phyloP scores from a whole-genome alignment of 2,329 filamentous ascomycete species.

The Epichloe amarillans region DNA sequence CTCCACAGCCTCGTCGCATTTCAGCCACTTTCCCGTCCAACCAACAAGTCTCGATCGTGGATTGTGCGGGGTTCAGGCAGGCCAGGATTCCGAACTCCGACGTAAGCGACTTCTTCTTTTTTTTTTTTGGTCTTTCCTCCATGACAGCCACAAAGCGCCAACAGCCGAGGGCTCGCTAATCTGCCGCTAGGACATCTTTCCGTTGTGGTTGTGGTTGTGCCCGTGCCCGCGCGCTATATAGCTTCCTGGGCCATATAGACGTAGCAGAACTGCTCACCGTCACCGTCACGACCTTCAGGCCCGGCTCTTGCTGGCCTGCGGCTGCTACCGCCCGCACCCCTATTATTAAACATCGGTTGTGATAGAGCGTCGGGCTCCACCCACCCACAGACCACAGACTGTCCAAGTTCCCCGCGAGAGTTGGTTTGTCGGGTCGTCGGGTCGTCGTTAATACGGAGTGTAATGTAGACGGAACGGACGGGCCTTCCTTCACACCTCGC shows the following conservation, averaged over 20 bases:
- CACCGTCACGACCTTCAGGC: background rate
- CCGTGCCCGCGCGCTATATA: too few relatives aligned
- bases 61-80: background rate
- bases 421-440: background rate
- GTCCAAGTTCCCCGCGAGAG: background rate
- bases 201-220: too few relatives aligned
- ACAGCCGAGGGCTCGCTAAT: conserved; percentile 9
- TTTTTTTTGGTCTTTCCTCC: too few relatives aligned
- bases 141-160: conserved; percentile 1
- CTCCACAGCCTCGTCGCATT: background rate
- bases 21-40: background rate
- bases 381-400: background rate
- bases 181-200: background rate
- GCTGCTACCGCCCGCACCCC: conserved; percentile 5
- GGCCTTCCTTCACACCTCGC: background rate
- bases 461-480: background rate
- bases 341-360: background rate
- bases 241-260: too few relatives aligned
- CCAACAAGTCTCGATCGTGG: background rate
- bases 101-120: too few relatives aligned
- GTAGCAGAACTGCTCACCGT: background rate
- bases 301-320: conserved; percentile 1
- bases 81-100: background rate
- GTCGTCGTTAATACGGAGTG: background rate
- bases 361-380: background rate